Percentiles rank a stretch among this genome's conserved stretches.
Conservation (phyloP, 2,329 filamentous ascomycete genomes). For the Davidsoniella neocaledoniae region DNA sequence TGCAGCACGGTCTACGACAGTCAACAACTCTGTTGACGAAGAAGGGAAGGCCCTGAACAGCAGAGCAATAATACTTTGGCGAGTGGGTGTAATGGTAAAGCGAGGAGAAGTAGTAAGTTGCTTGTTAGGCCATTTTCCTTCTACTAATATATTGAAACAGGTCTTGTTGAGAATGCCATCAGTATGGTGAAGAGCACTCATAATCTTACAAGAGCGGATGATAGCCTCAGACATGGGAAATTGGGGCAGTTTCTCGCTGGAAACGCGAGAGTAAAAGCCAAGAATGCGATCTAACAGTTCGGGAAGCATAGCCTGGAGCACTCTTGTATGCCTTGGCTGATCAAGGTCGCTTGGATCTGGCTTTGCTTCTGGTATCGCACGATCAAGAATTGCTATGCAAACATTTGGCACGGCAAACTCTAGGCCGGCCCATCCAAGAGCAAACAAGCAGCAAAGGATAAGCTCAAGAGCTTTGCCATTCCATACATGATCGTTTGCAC, state of each 20-base stretch:
- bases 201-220: slow-evolving; percentile 54
- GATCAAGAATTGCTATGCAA: slow-evolving; percentile 35
- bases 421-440: slow-evolving; percentile 69
- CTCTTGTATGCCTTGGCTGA: slow-evolving; percentile 36
- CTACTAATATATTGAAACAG: slow-evolving; percentile 47
- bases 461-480: slow-evolving; percentile 89
- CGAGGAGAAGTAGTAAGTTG: slow-evolving; percentile 35
- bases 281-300: slow-evolving; percentile 62
- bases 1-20: slow-evolving; percentile 57
- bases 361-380: slow-evolving; percentile 23
- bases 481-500: slow-evolving; percentile 86
- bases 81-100: slow-evolving; percentile 37
- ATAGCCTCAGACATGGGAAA: slow-evolving; percentile 56
- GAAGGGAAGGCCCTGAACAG: slow-evolving; percentile 57
- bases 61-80: slow-evolving; percentile 46
- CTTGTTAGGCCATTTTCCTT: slow-evolving; percentile 38
- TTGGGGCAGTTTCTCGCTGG: slow-evolving; percentile 52
- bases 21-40: slow-evolving; percentile 47
- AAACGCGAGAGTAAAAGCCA: slow-evolving; percentile 54
- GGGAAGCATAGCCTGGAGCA: slow-evolving; percentile 44
- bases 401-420: slow-evolving; percentile 61
- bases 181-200: slow-evolving; percentile 48
- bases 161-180: slow-evolving; percentile 44
- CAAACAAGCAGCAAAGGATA: slow-evolving; percentile 63
- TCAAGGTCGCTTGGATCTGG: slow-evolving; percentile 21